Base-by-base conservation (phyloP, 2,329 filamentous ascomycete genomes). In the Aplosporella prunicola region DNA sequence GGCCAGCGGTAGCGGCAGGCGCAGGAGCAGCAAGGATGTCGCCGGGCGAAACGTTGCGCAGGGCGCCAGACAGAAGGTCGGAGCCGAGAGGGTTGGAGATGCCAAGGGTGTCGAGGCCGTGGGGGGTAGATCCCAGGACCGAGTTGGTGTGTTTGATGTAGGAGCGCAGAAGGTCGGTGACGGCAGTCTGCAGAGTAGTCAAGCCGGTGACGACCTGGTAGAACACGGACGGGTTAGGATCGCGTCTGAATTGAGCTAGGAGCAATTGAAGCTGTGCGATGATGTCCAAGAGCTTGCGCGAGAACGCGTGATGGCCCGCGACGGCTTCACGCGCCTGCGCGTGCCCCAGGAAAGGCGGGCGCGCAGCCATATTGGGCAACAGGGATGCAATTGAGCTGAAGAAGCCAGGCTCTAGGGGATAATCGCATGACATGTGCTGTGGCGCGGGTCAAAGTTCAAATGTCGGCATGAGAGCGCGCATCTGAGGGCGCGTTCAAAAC, bases 101-200 rank as follows among this genome's bases (percentile, higher is more conserved):
- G 34, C 52, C 52, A 5, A 43, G 24, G 13, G 44, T 43, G 38
- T 50, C 45, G 11, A 48, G 36, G 23, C 37, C 37, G 30, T 39
- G 26, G 23, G 36, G 36, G 25, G 36, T 39, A 9, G 29, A 26
- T 20, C 51, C 51, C 9, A 94, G 74, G 32, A 93, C 76, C 6
- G 85, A 78, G 59, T 88, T 86, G 50, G 83, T 87, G 68, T 94
- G 86, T 56, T 85, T 81, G 54, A 93, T 76, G 64, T 93, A 94
- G 50, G 88, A 84, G 52, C 77, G 74, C 46, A 83, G 80, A 51
- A 93, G 80, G 42, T 79, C 80, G 53, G 82, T 80, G 56, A 94
- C 78, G 26, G 86, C 74, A 43, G 52, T 53, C 53, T 88, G 77
- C 34, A 95, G 80, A 41, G 80, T 83, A 46, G 80, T 77, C 47